Base-by-base conservation (phyloP, 345 rosid genomes). In the Rhizophora mangle region DNA sequence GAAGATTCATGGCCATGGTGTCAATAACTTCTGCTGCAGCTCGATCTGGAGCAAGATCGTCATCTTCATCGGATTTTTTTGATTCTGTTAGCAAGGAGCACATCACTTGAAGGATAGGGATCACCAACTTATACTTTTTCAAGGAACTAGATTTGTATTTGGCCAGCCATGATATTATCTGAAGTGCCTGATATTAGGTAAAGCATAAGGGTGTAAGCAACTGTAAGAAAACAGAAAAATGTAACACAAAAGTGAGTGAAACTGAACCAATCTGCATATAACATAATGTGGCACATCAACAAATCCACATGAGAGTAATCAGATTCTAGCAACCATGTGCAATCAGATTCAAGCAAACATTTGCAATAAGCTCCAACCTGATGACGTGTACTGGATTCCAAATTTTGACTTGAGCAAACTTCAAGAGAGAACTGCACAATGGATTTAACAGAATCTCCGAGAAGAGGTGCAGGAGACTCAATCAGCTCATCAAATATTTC, bases 11-110 rank as follows among this genome's bases (percentile, higher is more conserved):
- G 68, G 99, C 91, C 86, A 92, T 85, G 7, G 99, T 96, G 76
- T 96, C 99, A 79, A 96, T 90, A 82, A 96, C 99, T 86, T 96
- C 99, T n/a, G 99, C 99, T 81, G 99, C 98, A 72, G 99, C 98
- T 69, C 97, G 89, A 81, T 96, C 99, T 55, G 97, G 87, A 65
- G 91, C 89, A 79, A 96, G 99, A 87, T 96, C 99, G 85, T 96
- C 96, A 71, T 90, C 99, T 67, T 87, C 96, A 24, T 88, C 94
- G 63, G 75, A 77, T 69, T 83, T 76, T 16, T 81, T 83, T 73
- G 98, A 88, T 81, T 89, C 94, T 13, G 99, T 90, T 72, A 96
- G 96, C 88, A 92, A 79, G 30, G 98, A 94, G 74, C 99, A 92
- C 95, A 96, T 85, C 74, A 96, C 94, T 96, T 92, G 96, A 86